Percentiles rank a stretch among this genome's conserved stretches.
Evolutionary conservation across 768 basidiomycete genomes (phyloP).

Genomic region (Galerina marginata): DNA sequence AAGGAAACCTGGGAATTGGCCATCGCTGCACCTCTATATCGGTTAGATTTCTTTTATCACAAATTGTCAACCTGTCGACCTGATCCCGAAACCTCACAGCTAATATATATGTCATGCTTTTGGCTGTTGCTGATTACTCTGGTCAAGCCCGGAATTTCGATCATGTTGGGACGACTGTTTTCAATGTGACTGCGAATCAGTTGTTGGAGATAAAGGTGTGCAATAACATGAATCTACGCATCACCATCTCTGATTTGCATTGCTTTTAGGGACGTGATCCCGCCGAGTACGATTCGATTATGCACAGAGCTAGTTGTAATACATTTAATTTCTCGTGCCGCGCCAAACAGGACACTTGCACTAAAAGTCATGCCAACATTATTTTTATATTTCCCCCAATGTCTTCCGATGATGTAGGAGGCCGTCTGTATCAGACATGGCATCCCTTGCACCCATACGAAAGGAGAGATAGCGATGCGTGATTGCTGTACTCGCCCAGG

Average conservation of each 20-base stretch:
- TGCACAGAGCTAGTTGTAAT: conserved; percentile 70
- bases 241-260: background rate
- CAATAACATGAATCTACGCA: background rate
- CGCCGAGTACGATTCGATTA: conserved; percentile 54
- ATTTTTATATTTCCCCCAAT: background rate
- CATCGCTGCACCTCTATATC: conserved; percentile 74
- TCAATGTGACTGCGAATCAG: conserved; percentile 82
- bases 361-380: conserved; percentile 52
- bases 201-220: conserved; percentile 73
- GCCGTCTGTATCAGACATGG: conserved; percentile 80
- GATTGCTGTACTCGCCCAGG: conserved; percentile 69
- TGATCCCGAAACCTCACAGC: conserved; percentile 36
- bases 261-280: conserved; percentile 20
- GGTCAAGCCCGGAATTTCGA: conserved; percentile 93
- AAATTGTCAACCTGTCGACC: background rate
- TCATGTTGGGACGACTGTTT: conserved; percentile 79
- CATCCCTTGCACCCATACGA: conserved; percentile 66
- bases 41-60: conserved; percentile 51
- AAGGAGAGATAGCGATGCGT: conserved; percentile 64
- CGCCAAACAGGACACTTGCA: conserved; percentile 86
- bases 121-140: conserved; percentile 91
- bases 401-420: conserved; percentile 56
- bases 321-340: conserved; percentile 84
- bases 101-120: conserved; percentile 67
- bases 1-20: conserved; percentile 80